phyloP scores from a whole-genome alignment of 2,329 filamentous ascomycete species.

The Fusarium xyrophilum region DNA sequence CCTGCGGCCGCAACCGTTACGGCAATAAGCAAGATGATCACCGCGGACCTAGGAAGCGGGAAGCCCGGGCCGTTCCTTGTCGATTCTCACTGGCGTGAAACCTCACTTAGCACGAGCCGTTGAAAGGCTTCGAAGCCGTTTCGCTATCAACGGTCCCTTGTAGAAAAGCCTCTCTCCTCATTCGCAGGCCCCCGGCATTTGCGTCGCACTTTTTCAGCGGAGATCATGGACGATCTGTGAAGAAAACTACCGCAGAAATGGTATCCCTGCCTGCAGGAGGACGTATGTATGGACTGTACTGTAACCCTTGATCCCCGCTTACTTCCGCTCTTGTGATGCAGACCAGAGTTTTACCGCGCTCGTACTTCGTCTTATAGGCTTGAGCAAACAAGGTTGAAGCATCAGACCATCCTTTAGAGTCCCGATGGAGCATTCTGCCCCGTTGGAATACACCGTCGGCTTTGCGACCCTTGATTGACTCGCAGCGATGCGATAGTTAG shows the following conservation, averaged over 20 bases:
- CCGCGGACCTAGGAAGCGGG: neutral
- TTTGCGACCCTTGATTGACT: conserved; percentile 14
- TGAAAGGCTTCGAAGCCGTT: conserved; percentile 10
- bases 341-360: conserved; percentile 4
- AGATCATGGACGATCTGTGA: conserved; percentile 2
- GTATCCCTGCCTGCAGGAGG: neutral
- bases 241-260: conserved; percentile 6
- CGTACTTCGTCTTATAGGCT: neutral
- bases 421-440: conserved; percentile 6
- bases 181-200: conserved; percentile 4
- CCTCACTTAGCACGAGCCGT: conserved; percentile 4
- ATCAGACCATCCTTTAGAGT: neutral
- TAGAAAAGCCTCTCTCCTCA: neutral
- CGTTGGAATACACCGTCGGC: conserved; percentile 5
- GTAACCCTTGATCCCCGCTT: neutral
- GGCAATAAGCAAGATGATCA: neutral
- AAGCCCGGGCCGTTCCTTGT: conserved; percentile 24
- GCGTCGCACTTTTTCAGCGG: conserved; percentile 5
- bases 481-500: conserved; percentile 1
- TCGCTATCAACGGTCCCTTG: neutral
- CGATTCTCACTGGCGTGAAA: conserved; percentile 4
- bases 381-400: neutral
- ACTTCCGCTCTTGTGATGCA: neutral
- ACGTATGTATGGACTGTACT: too few species aligned
- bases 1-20: neutral